Percentiles rank a stretch among this genome's conserved stretches.
Conservation (phyloP, 2,329 filamentous ascomycete species). For the Pestalotiopsis sp. region DNA sequence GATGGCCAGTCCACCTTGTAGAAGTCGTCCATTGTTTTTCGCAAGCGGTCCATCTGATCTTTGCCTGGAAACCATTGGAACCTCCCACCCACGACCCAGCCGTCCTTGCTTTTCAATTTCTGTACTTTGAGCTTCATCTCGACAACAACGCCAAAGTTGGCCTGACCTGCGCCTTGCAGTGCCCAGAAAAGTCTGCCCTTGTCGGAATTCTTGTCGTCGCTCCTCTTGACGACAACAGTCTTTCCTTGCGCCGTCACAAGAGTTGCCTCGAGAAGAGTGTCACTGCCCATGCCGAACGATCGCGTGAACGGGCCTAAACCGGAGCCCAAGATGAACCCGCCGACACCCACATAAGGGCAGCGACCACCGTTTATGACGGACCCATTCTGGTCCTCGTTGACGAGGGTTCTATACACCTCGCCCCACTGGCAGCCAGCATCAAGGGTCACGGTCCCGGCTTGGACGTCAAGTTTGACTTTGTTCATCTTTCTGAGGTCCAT, state of each 20-base stretch:
- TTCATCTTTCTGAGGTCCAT: conserved; percentile 35
- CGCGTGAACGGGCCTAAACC: conserved; percentile 38
- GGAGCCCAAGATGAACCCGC: conserved; percentile 41
- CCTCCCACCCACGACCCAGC: conserved; percentile 27
- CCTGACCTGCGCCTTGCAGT: conserved; percentile 41
- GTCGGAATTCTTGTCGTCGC: conserved; percentile 19
- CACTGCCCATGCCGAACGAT: conserved; percentile 38
- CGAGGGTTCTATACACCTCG: conserved; percentile 32
- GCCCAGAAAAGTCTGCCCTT: conserved; percentile 40
- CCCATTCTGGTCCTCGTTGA: conserved; percentile 24
- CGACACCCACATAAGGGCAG: conserved; percentile 39
- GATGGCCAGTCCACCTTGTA: conserved; percentile 28
- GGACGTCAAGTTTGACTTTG: conserved; percentile 24
- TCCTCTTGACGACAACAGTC: conserved; percentile 21
- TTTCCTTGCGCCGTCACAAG: conserved; percentile 34
- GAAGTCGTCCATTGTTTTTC: conserved; percentile 26
- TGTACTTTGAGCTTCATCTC: conserved; percentile 31
- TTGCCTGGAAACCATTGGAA: conserved; percentile 24
- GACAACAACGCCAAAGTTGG: conserved; percentile 42
- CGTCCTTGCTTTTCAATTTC: conserved; percentile 10
- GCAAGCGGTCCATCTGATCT: conserved; percentile 18
- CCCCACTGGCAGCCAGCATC: conserved; percentile 33
- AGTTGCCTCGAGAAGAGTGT: conserved; percentile 36
- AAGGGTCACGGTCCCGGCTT: conserved; percentile 21
- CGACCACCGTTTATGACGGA: conserved; percentile 33